Conservation (phyloP, 2,329 filamentous ascomycete genomes). For the Claviceps quebecensis region DNA sequence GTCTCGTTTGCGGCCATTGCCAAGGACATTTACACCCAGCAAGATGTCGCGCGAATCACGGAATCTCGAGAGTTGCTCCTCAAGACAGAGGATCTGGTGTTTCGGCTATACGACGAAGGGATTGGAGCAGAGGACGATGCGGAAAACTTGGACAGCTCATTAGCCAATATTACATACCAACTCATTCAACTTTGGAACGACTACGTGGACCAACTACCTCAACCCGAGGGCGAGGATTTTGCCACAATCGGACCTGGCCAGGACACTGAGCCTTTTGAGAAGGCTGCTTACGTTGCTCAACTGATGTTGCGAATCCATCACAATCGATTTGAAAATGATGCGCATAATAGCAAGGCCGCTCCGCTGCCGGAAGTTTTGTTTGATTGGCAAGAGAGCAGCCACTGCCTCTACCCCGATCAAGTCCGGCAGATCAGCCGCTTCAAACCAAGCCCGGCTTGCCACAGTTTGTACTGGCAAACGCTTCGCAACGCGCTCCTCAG, state of each 20-base stretch:
- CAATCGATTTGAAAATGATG: constrained; percentile 30
- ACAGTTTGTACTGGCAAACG: constrained; percentile 72
- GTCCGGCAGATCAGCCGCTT: constrained; percentile 48
- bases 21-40: constrained; percentile 47
- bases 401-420: constrained; percentile 58
- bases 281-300: constrained; percentile 66
- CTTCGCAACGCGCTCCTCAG: constrained; percentile 62
- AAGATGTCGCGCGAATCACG: constrained; percentile 44
- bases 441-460: constrained; percentile 60
- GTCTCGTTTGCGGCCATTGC: constrained; percentile 58
- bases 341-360: constrained; percentile 25
- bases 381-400: constrained; percentile 66
- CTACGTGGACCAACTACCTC: constrained; percentile 33
- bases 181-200: constrained; percentile 43
- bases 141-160: constrained; percentile 39
- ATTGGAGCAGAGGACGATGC: constrained; percentile 41
- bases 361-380: constrained; percentile 67
- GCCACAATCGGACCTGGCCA: constrained; percentile 53
- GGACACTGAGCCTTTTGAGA: constrained; percentile 49
- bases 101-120: constrained; percentile 48
- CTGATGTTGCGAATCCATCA: constrained; percentile 71
- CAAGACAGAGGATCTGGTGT: constrained; percentile 58
- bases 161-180: constrained; percentile 38
- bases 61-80: constrained; percentile 63
- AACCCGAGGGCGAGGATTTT: constrained; percentile 37